Percentiles rank a stretch among this genome's conserved stretches.
These are phyloP conservation scores for Gossypium australe DNA, from an alignment of 345 rosid species.

Conservation along the genomic window DNA sequence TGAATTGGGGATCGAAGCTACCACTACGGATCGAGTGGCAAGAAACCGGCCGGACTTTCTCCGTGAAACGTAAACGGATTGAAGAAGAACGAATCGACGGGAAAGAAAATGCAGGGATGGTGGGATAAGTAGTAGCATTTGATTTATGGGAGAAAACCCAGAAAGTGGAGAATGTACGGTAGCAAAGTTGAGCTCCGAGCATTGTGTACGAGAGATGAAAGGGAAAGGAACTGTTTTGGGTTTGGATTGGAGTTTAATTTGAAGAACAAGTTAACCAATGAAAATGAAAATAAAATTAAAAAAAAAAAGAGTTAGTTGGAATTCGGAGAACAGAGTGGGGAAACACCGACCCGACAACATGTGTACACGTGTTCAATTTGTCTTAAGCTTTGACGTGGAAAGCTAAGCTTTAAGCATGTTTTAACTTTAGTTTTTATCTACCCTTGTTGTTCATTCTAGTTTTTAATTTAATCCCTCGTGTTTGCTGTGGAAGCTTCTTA, in stretches of 20 bases:
- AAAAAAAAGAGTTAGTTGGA: background rate
- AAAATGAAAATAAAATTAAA: background rate
- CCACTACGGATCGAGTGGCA: conserved; percentile 37
- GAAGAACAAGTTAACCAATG: background rate
- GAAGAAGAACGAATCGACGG: conserved; percentile 4
- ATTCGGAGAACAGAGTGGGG: background rate
- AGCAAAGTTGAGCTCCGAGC: conserved; percentile 34
- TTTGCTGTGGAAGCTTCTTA: too few relatives aligned
- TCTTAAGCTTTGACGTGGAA: background rate
- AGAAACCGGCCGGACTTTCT: conserved; percentile 30
- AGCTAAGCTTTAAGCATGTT: background rate
- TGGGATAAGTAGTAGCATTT: conserved; percentile 12
- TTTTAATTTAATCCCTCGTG: too few relatives aligned
- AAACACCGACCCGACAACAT: background rate
- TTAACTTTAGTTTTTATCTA: too few relatives aligned
- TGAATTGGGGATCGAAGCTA: conserved; percentile 42
- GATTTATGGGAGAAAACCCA: conserved; percentile 17
- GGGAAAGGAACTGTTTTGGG: background rate
- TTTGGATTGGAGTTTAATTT: background rate
- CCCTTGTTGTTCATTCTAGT: too few relatives aligned
- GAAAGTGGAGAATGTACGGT: conserved; percentile 23
- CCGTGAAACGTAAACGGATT: conserved; percentile 25
- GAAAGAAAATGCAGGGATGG: background rate
- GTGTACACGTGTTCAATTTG: background rate
- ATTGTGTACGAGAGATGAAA: conserved; percentile 17